Conservation (phyloP, 2,329 filamentous ascomycete genomes). For the Chrysosporium queenslandicum region DNA sequence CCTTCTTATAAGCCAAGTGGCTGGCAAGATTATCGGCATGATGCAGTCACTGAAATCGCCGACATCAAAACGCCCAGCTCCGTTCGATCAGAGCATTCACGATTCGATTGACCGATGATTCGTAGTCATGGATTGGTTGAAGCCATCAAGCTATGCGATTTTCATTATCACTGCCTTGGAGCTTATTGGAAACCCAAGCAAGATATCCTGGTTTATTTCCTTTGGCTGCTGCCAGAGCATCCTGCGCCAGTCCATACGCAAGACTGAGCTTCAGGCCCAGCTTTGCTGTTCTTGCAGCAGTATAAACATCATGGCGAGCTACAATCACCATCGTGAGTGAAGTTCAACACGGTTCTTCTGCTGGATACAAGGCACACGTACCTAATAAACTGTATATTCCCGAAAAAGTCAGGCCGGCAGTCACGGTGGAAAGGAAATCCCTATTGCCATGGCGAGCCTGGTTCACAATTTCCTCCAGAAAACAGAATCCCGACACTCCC, state of each 20-base stretch:
- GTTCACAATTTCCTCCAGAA: slow-evolving; percentile 78
- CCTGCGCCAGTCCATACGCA: slow-evolving; percentile 70
- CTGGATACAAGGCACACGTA: slow-evolving; percentile 43
- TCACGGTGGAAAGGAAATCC: slow-evolving; percentile 70
- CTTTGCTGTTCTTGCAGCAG: slow-evolving; percentile 66
- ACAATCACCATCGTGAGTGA: slow-evolving; percentile 16
- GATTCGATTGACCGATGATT: background rate
- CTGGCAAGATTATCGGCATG: background rate
- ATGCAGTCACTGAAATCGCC: background rate
- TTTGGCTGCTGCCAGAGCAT: slow-evolving; percentile 57
- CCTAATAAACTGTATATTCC: slow-evolving; percentile 81
- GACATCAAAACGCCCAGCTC: background rate
- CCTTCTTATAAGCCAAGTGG: slow-evolving; percentile 3
- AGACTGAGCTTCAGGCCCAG: slow-evolving; percentile 70
- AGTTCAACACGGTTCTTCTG: background rate
- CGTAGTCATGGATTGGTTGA: background rate
- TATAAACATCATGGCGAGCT: slow-evolving; percentile 72
- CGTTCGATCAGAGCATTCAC: background rate
- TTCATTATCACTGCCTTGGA: background rate
- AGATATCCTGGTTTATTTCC: slow-evolving; percentile 68
- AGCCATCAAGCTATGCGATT: background rate
- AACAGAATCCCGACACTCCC: slow-evolving; percentile 67
- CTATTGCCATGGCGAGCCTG: slow-evolving; percentile 47
- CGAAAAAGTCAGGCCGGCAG: slow-evolving; percentile 74
- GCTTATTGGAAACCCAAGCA: slow-evolving; percentile 11